These are phyloP conservation scores for Zelopaecilomyces penicillatus DNA, from an alignment of 2,329 filamentous ascomycete species.

Conservation along the genomic window DNA sequence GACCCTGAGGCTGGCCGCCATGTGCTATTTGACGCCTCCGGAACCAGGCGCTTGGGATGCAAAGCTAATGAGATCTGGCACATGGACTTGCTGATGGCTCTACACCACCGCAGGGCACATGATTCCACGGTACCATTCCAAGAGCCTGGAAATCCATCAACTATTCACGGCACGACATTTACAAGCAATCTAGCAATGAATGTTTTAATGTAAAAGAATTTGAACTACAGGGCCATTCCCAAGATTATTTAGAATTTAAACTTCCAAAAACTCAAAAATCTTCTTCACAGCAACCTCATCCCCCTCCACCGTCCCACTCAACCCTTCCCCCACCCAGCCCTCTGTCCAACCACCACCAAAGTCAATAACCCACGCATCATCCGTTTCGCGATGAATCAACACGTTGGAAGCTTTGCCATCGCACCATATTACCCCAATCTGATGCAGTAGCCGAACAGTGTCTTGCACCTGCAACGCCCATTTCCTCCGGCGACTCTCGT, in stretches of 20 bases:
- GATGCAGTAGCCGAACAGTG: slow-evolving; percentile 13
- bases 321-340: slow-evolving; percentile 29
- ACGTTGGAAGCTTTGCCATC: slow-evolving; percentile 24
- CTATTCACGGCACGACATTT: too few relatives aligned
- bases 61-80: too few relatives aligned
- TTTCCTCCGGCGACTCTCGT: slow-evolving; percentile 1
- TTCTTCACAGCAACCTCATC: slow-evolving; percentile 4
- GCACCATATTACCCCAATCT: slow-evolving; percentile 19
- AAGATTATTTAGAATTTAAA: neutral
- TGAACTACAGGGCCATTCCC: too few relatives aligned
- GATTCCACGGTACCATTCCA: too few relatives aligned
- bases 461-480: slow-evolving; percentile 2
- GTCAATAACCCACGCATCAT: slow-evolving; percentile 29
- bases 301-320: slow-evolving; percentile 28
- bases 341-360: slow-evolving; percentile 29
- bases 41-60: too few relatives aligned
- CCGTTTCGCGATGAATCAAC: slow-evolving; percentile 22
- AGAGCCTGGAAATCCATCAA: too few relatives aligned
- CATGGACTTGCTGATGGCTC: too few relatives aligned
- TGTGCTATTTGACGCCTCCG: too few relatives aligned
- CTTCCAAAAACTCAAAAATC: slow-evolving; percentile 7
- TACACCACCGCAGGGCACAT: too few relatives aligned
- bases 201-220: too few relatives aligned
- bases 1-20: too few relatives aligned
- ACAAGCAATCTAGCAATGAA: too few relatives aligned